phyloP scores from a whole-genome alignment of 2,329 filamentous ascomycete species.

The Hypoxylon sp. region DNA sequence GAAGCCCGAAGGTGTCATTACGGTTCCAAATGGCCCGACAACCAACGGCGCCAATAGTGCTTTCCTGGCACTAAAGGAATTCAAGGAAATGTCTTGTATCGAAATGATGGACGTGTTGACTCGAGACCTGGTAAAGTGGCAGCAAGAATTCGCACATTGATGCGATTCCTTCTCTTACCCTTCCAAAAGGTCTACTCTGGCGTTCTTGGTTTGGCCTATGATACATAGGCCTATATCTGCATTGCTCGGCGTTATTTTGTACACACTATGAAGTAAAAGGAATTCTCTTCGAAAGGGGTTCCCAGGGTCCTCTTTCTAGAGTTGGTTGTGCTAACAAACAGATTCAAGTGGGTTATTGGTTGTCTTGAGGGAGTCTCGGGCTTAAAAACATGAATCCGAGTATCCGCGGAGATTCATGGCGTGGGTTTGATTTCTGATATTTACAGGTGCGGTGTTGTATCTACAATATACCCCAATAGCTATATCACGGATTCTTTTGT shows the following conservation, averaged over 20 bases:
- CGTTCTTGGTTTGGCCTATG: constrained; percentile 37
- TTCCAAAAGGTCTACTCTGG: constrained; percentile 23
- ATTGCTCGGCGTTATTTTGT: constrained; percentile 48
- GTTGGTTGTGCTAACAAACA: constrained; percentile 35
- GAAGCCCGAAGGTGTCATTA: constrained; percentile 34
- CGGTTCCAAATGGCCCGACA: constrained; percentile 50
- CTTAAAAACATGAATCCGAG: constrained; percentile 9
- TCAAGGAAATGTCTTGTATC: constrained; percentile 81
- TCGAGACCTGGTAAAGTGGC: constrained; percentile 86
- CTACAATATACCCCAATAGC: constrained; percentile 47
- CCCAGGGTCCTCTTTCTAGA: constrained; percentile 18
- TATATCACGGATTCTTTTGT: constrained; percentile 32
- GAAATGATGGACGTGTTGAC: constrained; percentile 94
- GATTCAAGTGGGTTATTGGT: constrained; percentile 21
- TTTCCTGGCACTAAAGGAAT: constrained; percentile 64
- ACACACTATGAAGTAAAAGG: constrained; percentile 20
- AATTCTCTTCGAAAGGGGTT: constrained; percentile 23
- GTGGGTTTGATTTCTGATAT: constrained; percentile 23
- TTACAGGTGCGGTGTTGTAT: constrained; percentile 42
- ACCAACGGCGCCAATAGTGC: constrained; percentile 54
- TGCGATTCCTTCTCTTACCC: constrained; percentile 40
- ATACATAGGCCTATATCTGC: constrained; percentile 35
- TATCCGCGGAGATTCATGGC: constrained; percentile 8
- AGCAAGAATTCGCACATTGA: constrained; percentile 74
- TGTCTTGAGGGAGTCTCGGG: constrained; percentile 10